phyloP scores from a whole-genome alignment of 495 filamentous ascomycete genomes.

The Cryomyces antarcticus region DNA sequence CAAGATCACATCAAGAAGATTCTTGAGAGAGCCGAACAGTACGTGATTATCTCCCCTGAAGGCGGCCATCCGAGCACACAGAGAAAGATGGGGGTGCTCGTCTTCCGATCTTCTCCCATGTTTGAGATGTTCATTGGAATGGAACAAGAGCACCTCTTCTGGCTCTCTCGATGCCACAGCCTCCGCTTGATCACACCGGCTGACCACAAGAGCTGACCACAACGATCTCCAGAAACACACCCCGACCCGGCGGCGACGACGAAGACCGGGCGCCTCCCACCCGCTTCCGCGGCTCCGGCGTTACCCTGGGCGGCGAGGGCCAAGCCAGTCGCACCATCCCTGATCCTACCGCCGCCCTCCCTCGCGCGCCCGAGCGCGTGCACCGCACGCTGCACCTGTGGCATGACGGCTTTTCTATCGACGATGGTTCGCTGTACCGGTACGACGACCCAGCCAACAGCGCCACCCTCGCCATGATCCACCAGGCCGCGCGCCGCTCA shows the following conservation, averaged over 20 bases:
- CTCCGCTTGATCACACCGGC: too few relatives aligned
- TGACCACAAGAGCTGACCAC: too few relatives aligned
- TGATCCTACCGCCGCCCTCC: slow-evolving; percentile 29
- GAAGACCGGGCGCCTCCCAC: slow-evolving; percentile 24
- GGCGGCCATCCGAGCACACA: too few relatives aligned
- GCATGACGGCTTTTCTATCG: slow-evolving; percentile 85
- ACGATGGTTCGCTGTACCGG: slow-evolving; percentile 76
- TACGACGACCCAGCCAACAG: slow-evolving; percentile 79
- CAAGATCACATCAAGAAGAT: slow-evolving; percentile 57
- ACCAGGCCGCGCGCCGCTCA: slow-evolving; percentile 70
- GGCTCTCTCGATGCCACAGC: too few relatives aligned
- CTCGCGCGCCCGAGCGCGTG: slow-evolving; percentile 28
- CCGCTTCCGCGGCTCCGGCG: slow-evolving; percentile 61
- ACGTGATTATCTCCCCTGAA: too few relatives aligned
- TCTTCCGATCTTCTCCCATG: background rate
- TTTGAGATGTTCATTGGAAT: background rate
- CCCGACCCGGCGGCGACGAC: slow-evolving; percentile 36
- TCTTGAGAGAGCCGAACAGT: slow-evolving; percentile 65
- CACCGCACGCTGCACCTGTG: slow-evolving; percentile 71
- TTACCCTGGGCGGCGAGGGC: slow-evolving; percentile 81
- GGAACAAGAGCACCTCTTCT: too few relatives aligned
- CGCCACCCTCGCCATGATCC: slow-evolving; percentile 63
- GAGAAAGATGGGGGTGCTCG: slow-evolving; percentile 5
- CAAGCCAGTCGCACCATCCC: slow-evolving; percentile 53
- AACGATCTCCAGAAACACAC: slow-evolving; percentile 31